phyloP scores from a whole-genome alignment of 371 early-diverging fungal species.

The Nosema granulosis region DNA sequence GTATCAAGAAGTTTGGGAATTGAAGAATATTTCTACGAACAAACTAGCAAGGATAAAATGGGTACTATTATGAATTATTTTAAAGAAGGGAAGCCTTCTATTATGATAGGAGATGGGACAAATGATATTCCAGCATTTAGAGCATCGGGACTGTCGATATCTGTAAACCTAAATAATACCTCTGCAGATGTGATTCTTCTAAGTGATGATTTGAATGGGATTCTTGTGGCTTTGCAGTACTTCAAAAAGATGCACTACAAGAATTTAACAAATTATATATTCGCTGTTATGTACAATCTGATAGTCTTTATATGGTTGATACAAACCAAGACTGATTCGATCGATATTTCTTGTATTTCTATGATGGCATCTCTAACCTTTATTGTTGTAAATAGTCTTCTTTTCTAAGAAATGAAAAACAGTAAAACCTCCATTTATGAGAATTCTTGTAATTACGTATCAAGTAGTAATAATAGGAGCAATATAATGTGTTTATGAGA shows the following conservation, averaged over 20 bases:
- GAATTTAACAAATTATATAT: conserved; percentile 9
- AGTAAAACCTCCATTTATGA: too few relatives aligned
- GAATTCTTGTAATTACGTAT: too few relatives aligned
- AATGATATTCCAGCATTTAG: conserved; percentile 26
- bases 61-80: not conserved
- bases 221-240: not conserved
- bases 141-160: not conserved
- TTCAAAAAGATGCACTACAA: not conserved
- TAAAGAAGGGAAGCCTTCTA: not conserved
- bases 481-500: too few relatives aligned
- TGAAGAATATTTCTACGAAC: not conserved
- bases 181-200: not conserved
- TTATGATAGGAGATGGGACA: conserved; percentile 22
- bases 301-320: conserved; percentile 5
- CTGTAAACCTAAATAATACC: not conserved
- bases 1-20: not conserved
- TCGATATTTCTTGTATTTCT: too few relatives aligned
- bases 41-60: not conserved
- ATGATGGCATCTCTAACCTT: too few relatives aligned
- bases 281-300: not conserved
- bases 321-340: too few relatives aligned
- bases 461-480: too few relatives aligned
- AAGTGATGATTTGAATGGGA: not conserved
- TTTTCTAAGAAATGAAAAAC: too few relatives aligned
- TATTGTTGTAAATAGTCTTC: too few relatives aligned